Evolutionary conservation across 139 green algal genomes (phyloP).

Genomic region (Nannochloris sp.): DNA sequence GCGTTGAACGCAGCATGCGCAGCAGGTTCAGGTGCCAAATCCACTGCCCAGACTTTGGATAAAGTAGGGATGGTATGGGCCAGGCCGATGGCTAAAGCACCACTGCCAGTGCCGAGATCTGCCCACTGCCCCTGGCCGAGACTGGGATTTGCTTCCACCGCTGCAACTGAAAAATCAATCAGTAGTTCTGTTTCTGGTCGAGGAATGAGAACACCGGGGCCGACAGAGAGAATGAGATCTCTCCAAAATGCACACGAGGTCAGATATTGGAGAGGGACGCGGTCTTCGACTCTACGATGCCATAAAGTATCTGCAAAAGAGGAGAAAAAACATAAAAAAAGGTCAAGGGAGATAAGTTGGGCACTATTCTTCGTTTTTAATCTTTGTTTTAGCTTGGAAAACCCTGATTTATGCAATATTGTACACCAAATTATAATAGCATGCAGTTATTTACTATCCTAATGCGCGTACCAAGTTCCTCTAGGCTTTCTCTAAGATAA

Average conservation of each 20-base stretch:
- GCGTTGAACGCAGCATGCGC: constrained; percentile 55
- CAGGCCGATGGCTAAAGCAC: constrained; percentile 72
- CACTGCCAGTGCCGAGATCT: constrained; percentile 88
- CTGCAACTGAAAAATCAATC: constrained; percentile 55
- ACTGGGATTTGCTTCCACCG: constrained; percentile 8
- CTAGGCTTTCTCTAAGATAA: constrained; percentile 31
- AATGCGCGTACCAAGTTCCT: constrained; percentile 15
- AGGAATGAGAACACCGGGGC: constrained; percentile 81
- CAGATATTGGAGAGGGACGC: constrained; percentile 88
- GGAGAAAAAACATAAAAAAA: neutral
- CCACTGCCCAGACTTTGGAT: constrained; percentile 52
- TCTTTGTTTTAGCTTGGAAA: no score
- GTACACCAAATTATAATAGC: no score
- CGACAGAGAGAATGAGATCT: constrained; percentile 47
- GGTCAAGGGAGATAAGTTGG: no score
- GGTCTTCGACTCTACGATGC: constrained; percentile 38
- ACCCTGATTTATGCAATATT: no score
- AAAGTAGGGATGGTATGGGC: constrained; percentile 40
- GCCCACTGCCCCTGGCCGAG: constrained; percentile 53
- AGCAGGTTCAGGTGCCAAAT: constrained; percentile 42
- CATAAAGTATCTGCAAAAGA: constrained; percentile 17
- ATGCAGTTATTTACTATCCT: no score
- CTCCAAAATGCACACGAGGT: constrained; percentile 72
- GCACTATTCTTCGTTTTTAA: no score
- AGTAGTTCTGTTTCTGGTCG: constrained; percentile 88